Percentiles rank a stretch among this genome's conserved stretches.
phyloP scores from a whole-genome alignment of 331 rosid genomes.

The Acacia pycnantha region DNA sequence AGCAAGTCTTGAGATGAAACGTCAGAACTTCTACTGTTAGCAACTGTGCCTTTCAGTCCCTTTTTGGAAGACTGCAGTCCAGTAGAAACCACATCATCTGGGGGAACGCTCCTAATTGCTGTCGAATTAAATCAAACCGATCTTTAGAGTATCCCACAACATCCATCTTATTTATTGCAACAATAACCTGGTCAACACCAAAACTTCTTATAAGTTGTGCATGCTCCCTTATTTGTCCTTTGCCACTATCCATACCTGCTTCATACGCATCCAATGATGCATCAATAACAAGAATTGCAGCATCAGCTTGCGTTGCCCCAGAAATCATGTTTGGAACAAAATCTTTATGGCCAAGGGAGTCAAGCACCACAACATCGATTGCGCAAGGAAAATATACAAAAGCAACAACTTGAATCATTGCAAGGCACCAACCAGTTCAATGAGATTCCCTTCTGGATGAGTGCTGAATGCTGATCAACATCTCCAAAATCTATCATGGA shows the following conservation, averaged over 20 bases:
- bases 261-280: constrained; percentile 91
- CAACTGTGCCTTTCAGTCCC: constrained; percentile 79
- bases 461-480: constrained; percentile 65
- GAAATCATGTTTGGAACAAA: constrained; percentile 98
- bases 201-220: constrained; percentile 95
- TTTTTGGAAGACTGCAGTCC: constrained; percentile 74
- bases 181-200: constrained; percentile 92
- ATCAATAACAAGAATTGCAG: constrained; percentile 90
- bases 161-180: constrained; percentile 96
- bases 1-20: too few species aligned
- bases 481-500: constrained; percentile 71
- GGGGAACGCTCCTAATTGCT: constrained; percentile 70
- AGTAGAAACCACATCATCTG: constrained; percentile 77
- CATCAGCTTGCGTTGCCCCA: constrained; percentile 98
- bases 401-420: constrained; percentile 76
- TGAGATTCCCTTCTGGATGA: constrained; percentile 64
- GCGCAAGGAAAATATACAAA: constrained; percentile 99
- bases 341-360: constrained; percentile 99
- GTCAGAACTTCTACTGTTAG: too few species aligned
- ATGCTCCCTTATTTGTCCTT: constrained; percentile 96
- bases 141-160: constrained; percentile 73
- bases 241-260: constrained; percentile 82
- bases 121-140: constrained; percentile 81
- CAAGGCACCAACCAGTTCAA: constrained; percentile 76
- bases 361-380: constrained; percentile 93